Evolutionary conservation across 257 asterid species (phyloP), one percentile per base, ranked within the genome.

Genomic region (Hygrophila difformis): DNA sequence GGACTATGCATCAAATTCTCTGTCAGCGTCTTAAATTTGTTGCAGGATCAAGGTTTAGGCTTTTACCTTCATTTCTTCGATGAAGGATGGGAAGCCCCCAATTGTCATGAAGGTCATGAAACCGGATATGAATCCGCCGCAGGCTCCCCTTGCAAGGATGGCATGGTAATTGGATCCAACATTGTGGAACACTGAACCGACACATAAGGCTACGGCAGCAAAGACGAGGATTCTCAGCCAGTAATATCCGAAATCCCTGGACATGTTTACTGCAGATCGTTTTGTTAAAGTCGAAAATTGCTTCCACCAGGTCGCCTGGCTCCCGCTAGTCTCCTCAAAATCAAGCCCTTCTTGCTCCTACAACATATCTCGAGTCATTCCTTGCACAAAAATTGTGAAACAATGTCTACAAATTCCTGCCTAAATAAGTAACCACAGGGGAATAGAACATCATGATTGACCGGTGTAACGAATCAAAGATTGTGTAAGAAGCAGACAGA

Each of bases 51-150:
- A 12, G 8, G 31, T 26, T 26, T 26, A 26, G 8, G 4, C 31
- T 0, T 0, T 56, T 60, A 78, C 95, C 81, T 81, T 81, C 87
- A 88, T 79, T 67, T 88, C 97, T 67, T 88, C 97, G 22, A 84
- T 77, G 76, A 88, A 88, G 8, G 93, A 81, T 48, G 97, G 97
- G 78, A 88, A 84, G 42, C 96, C 97, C 35, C 97, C 97, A 8
- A 88, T 84, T 31, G 96, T 72, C 97, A 88, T 84, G 81, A 88
- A 84, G 6, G 87, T 74, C 97, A 88, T 88, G 39, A 78, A 88
- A 9, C 97, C 97, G 1, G 97, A 71, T 35, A 88, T 59, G 39
- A 84, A 88, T 34, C 94, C 97, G 9, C 87, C 96, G n/a, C 87
- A 81, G 19, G 93, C 84, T 12, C 94, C 97, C 54, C 97, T 60